A percentile compares a stretch with the other conserved stretches of the same genome.
phyloP scores from a whole-genome alignment of 352 stramenopile genomes.

The Pythium graminicola region DNA sequence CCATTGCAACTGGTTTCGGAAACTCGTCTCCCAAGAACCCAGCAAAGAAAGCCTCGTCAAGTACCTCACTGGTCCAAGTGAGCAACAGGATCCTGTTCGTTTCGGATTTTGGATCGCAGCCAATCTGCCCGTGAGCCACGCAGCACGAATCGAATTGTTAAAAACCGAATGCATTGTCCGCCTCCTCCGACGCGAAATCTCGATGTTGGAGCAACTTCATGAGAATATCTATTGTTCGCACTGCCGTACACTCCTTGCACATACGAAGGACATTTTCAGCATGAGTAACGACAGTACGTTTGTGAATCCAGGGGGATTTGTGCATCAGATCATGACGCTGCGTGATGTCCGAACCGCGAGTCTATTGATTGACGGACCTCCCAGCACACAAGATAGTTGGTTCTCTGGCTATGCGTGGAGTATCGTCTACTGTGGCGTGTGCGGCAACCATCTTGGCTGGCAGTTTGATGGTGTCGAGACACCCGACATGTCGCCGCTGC shows the following conservation, averaged over 20 bases:
- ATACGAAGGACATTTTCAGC: slow-evolving; percentile 75
- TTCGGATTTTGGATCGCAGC: slow-evolving; percentile 78
- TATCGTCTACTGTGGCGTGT: slow-evolving; percentile 63
- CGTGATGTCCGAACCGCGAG: slow-evolving; percentile 36
- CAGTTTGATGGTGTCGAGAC: slow-evolving; percentile 50
- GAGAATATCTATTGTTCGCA: slow-evolving; percentile 61
- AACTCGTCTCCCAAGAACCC: slow-evolving; percentile 12
- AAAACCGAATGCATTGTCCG: slow-evolving; percentile 52
- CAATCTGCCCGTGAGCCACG: slow-evolving; percentile 60
- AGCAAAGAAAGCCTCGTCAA: slow-evolving; percentile 16
- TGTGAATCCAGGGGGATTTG: slow-evolving; percentile 69
- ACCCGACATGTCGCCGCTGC: slow-evolving; percentile 18
- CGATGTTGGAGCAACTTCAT: slow-evolving; percentile 47
- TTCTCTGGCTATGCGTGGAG: slow-evolving; percentile 79
- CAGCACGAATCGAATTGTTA: slow-evolving; percentile 50
- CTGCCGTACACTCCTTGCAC: slow-evolving; percentile 53
- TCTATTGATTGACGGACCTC: slow-evolving; percentile 38
- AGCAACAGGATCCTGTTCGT: slow-evolving; percentile 49
- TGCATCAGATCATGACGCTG: slow-evolving; percentile 79
- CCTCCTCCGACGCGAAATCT: slow-evolving; percentile 49
- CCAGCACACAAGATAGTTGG: slow-evolving; percentile 65
- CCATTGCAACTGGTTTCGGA: slow-evolving; percentile 65
- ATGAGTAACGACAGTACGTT: slow-evolving; percentile 71
- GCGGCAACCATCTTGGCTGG: slow-evolving; percentile 71
- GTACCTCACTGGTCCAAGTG: slow-evolving; percentile 25